Evolutionary conservation across 108 stramenopile genomes (phyloP), one percentile per base, ranked within the genome.

Genomic region (Pseudonitzschia multistriata): DNA sequence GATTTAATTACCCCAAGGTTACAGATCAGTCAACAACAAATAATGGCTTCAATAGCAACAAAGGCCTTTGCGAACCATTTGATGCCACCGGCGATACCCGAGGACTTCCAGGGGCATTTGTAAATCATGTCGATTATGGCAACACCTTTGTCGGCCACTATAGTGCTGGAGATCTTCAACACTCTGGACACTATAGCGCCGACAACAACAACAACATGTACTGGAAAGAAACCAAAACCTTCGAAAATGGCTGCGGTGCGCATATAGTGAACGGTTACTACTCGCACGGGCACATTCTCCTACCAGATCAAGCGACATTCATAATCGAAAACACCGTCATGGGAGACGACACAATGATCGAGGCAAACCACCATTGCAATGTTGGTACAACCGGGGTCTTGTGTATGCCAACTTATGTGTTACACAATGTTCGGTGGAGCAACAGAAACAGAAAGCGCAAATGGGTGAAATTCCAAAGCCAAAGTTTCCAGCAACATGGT

Each of bases 91-190:
- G 85, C 4, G 36, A 73, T 54, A 83, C 68, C 2, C 81, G 73
- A 53, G 83, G 83, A 11, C 15, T 62, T 25, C 62, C 85, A 30
- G 34, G 68, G 39, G 49, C 79, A 39, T 68, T 87, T 50, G 62
- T 81, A 13, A 72, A 82, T 47, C 81, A 84, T 62, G 56, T 82
- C 35, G 85, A 87, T 48, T 87, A 87, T 35, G 72, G 67, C 49
- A 87, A 84, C 70, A 71, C 61, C 30, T 87, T 87, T 72, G 85
- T 87, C 53, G 85, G 85, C 4, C 85, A 87, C 50, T 87, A 87
- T 37, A 68, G 70, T 25, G 80, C 72, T 13, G 84, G 80, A 10
- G 77, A 85, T 68, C 29, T 79, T 30, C 78, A 83, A 47, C 74
- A 83, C 47, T 62, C 69, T 56, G 83, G 81, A 1, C 85, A 86